Evolutionary conservation across 2,329 filamentous ascomycete species (phyloP).

Genomic region (Colletotrichum spinosum): DNA sequence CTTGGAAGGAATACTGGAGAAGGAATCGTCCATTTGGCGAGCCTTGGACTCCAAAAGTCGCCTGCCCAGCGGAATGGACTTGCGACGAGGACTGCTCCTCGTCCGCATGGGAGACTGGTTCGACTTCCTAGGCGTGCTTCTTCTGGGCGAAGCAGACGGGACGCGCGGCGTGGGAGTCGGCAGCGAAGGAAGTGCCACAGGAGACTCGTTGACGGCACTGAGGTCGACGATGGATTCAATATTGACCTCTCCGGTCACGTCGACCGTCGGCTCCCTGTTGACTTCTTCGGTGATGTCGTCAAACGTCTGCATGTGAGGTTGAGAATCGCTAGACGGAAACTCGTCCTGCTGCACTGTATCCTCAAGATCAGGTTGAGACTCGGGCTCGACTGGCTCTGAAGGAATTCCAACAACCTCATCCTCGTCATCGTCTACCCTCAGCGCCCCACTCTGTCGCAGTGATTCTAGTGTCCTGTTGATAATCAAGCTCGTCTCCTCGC

Average conservation of each 20-base stretch:
- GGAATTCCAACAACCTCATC: conserved; percentile 32
- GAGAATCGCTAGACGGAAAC: neutral
- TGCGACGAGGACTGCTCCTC: conserved; percentile 51
- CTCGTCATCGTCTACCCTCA: conserved; percentile 30
- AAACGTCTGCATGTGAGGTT: conserved; percentile 2
- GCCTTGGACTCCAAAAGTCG: conserved; percentile 48
- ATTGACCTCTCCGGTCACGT: conserved; percentile 8
- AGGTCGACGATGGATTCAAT: conserved; percentile 17
- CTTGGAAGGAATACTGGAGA: conserved; percentile 50
- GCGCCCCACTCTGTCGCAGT: conserved; percentile 51
- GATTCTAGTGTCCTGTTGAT: conserved; percentile 67
- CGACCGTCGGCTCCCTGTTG: conserved; percentile 3
- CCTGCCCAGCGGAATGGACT: conserved; percentile 47
- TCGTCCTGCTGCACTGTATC: neutral
- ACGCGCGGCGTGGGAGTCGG: conserved; percentile 4
- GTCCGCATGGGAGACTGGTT: conserved; percentile 44
- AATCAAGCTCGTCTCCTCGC: conserved; percentile 67
- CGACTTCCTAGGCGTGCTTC: conserved; percentile 12
- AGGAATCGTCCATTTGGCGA: conserved; percentile 46
- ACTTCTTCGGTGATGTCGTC: neutral
- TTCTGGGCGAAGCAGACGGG: neutral
- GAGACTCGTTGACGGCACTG: conserved; percentile 11
- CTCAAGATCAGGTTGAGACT: neutral
- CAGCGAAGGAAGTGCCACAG: conserved; percentile 21
- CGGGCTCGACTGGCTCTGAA: neutral